A percentile compares a stretch with the other conserved stretches of the same genome.
Evolutionary conservation across 768 basidiomycete genomes (phyloP).

Genomic region (Calvatia gigantea): DNA sequence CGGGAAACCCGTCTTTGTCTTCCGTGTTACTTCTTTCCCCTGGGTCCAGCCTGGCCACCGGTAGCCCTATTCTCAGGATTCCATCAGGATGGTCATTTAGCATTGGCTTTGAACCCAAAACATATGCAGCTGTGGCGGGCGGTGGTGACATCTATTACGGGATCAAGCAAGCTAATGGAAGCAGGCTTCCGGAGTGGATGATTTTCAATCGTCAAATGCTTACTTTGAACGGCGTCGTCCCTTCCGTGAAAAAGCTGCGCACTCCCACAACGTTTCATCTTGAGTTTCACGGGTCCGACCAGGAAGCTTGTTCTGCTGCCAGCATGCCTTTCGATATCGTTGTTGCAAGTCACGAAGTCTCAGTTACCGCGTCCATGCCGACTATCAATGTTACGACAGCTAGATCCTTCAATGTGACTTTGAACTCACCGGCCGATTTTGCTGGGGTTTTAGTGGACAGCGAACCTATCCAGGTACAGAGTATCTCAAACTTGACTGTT

Average conservation of each 20-base stretch:
- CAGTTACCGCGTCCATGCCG: constrained; percentile 44
- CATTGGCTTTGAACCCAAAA: constrained; percentile 72
- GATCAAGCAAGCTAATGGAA: constrained; percentile 63
- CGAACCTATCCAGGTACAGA: constrained; percentile 47
- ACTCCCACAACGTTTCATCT: constrained; percentile 47
- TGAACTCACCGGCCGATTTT: constrained; percentile 56
- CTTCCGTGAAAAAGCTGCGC: constrained; percentile 35
- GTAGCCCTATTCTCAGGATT: constrained; percentile 61
- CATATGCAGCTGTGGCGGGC: constrained; percentile 39
- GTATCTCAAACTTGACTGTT: constrained; percentile 55
- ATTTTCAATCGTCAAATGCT: constrained; percentile 60
- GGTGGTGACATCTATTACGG: constrained; percentile 54
- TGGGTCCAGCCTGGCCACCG: constrained; percentile 50
- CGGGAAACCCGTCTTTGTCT: constrained; percentile 61
- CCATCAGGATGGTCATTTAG: constrained; percentile 88
- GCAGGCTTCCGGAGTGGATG: constrained; percentile 73
- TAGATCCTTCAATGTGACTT: constrained; percentile 46
- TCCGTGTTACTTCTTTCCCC: constrained; percentile 70
- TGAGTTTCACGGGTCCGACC: constrained; percentile 66
- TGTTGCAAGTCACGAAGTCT: constrained; percentile 68
- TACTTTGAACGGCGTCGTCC: constrained; percentile 80
- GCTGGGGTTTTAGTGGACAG: constrained; percentile 63
- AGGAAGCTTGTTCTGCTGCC: constrained; percentile 64
- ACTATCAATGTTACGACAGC: constrained; percentile 70
- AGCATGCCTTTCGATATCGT: constrained; percentile 61